These are phyloP conservation scores for Fusarium equiseti DNA, from an alignment of 2,329 filamentous ascomycete genomes.

Conservation along the genomic window DNA sequence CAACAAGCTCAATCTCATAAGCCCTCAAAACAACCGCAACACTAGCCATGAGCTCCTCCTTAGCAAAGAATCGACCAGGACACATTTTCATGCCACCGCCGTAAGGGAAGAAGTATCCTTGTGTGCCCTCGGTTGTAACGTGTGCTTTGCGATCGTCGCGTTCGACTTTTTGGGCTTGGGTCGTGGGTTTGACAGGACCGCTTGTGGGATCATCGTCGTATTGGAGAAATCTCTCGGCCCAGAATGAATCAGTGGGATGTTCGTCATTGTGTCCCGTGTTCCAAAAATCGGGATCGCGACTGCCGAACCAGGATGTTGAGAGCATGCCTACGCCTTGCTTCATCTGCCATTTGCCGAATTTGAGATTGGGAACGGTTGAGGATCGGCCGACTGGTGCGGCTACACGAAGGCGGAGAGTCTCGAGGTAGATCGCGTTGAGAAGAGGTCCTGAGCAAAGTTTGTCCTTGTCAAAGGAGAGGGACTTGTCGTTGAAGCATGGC, in stretches of 20 bases:
- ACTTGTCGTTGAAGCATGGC: background rate
- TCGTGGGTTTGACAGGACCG: slow-evolving; percentile 11
- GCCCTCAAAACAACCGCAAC: slow-evolving; percentile 49
- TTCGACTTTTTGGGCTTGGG: background rate
- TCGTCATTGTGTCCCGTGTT: slow-evolving; percentile 27
- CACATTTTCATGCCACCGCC: slow-evolving; percentile 52
- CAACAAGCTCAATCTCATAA: slow-evolving; percentile 50
- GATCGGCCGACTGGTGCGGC: slow-evolving; percentile 40
- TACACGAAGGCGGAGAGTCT: slow-evolving; percentile 50
- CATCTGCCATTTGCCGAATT: slow-evolving; percentile 36
- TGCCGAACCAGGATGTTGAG: slow-evolving; percentile 27
- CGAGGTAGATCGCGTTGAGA: slow-evolving; percentile 53
- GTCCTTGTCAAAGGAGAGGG: slow-evolving; percentile 34
- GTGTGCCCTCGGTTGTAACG: slow-evolving; percentile 36
- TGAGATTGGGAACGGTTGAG: slow-evolving; percentile 36
- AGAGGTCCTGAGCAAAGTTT: slow-evolving; percentile 43
- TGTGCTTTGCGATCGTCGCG: slow-evolving; percentile 20
- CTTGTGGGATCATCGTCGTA: slow-evolving; percentile 36
- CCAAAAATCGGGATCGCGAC: slow-evolving; percentile 35
- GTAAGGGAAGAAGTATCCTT: slow-evolving; percentile 52
- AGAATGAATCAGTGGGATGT: slow-evolving; percentile 37
- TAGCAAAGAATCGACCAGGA: slow-evolving; percentile 53
- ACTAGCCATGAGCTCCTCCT: slow-evolving; percentile 50
- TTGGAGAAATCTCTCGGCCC: slow-evolving; percentile 44
- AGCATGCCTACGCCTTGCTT: slow-evolving; percentile 32